Percentiles rank a stretch among this genome's conserved stretches.
Conservation (phyloP, 305 asterid species). For the Lippia alba region DNA sequence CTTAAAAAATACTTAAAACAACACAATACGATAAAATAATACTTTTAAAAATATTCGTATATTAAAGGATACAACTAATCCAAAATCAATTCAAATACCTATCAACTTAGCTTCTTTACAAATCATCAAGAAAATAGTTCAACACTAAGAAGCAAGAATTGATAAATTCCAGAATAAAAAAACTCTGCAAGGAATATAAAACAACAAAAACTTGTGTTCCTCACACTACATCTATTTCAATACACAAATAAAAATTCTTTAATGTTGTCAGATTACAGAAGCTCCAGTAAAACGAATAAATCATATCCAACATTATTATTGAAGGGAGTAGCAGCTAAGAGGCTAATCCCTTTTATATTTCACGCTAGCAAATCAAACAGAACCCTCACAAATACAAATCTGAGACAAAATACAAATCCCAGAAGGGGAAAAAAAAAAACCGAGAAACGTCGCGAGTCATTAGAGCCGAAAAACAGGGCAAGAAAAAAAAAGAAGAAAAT, state of each 20-base stretch:
- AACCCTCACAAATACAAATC: conserved; percentile 50
- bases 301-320: conserved; percentile 46
- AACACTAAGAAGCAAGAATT: background rate
- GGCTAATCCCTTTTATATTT: conserved; percentile 54
- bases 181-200: conserved; percentile 9
- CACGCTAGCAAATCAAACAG: conserved; percentile 58
- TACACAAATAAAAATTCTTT: conserved; percentile 34
- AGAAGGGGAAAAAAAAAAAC: conserved; percentile 34
- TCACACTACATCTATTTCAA: conserved; percentile 32
- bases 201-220: conserved; percentile 19
- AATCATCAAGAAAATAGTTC: background rate
- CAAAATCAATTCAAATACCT: too few relatives aligned
- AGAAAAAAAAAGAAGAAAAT: conserved; percentile 30
- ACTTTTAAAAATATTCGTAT: too few relatives aligned
- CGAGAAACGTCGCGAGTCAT: conserved; percentile 39
- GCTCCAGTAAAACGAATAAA: conserved; percentile 40
- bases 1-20: too few relatives aligned
- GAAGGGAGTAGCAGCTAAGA: conserved; percentile 49
- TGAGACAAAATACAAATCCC: conserved; percentile 48
- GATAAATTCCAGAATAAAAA: background rate
- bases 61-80: too few relatives aligned
- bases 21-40: too few relatives aligned
- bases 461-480: conserved; percentile 40
- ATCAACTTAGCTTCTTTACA: too few relatives aligned
- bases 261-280: conserved; percentile 38